Percentiles rank a stretch among this genome's conserved stretches.
Conservation (phyloP, 2,329 filamentous ascomycete genomes). For the Talaromyces sp. region DNA sequence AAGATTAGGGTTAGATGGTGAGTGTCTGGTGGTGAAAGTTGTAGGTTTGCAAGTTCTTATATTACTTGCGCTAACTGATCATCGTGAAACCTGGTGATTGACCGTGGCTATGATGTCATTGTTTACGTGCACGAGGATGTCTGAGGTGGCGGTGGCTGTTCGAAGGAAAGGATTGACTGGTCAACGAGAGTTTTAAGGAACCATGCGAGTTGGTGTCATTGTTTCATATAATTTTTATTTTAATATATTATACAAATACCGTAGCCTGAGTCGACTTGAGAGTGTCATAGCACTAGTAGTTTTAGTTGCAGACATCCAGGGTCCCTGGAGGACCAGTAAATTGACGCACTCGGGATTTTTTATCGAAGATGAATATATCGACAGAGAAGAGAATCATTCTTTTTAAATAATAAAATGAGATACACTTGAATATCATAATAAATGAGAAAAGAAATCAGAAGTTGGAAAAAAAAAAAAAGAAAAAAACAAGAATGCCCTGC, state of each 20-base stretch:
- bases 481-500: slow-evolving; percentile 20
- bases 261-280: too few relatives aligned
- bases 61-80: background rate
- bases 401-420: slow-evolving; percentile 18
- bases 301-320: background rate
- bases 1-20: too few relatives aligned
- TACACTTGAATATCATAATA: slow-evolving; percentile 17
- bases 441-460: slow-evolving; percentile 12
- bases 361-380: background rate
- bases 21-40: too few relatives aligned
- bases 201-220: slow-evolving; percentile 1
- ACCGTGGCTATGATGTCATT: slow-evolving; percentile 20
- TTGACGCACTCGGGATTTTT: background rate
- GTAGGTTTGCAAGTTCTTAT: background rate
- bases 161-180: slow-evolving; percentile 1
- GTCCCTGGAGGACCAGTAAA: background rate
- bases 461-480: slow-evolving; percentile 16
- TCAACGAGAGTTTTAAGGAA: background rate
- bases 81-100: background rate
- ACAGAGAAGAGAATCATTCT: slow-evolving; percentile 19
- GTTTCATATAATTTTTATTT: background rate
- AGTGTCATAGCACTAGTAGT: background rate
- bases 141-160: slow-evolving; percentile 13
- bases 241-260: background rate
- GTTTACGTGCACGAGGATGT: slow-evolving; percentile 14